These are phyloP conservation scores for Sarocladiaceae sp. DNA, from an alignment of 2,329 filamentous ascomycete species.

Conservation along the genomic window DNA sequence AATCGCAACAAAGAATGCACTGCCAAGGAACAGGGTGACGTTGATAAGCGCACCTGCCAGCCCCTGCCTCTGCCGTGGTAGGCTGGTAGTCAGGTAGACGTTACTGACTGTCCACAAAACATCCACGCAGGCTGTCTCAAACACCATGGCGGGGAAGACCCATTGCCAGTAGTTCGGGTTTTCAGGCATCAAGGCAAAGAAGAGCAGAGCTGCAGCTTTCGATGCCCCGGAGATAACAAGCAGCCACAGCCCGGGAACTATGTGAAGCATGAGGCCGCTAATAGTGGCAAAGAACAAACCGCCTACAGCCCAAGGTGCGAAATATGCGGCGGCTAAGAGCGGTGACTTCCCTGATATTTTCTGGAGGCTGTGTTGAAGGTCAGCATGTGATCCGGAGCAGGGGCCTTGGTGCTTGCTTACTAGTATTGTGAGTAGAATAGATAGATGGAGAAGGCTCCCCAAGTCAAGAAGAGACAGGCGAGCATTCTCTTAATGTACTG, in stretches of 20 bases:
- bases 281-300: slow-evolving; percentile 49
- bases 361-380: slow-evolving; percentile 38
- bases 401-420: too few relatives aligned
- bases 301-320: slow-evolving; percentile 49
- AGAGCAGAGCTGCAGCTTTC: slow-evolving; percentile 42
- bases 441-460: slow-evolving; percentile 54
- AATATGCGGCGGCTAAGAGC: slow-evolving; percentile 53
- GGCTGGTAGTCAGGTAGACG: slow-evolving; percentile 59
- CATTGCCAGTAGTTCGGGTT: slow-evolving; percentile 56
- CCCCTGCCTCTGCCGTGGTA: slow-evolving; percentile 54
- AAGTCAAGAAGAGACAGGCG: slow-evolving; percentile 42
- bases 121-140: slow-evolving; percentile 58
- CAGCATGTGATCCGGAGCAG: too few relatives aligned
- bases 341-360: slow-evolving; percentile 44
- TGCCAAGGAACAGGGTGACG: slow-evolving; percentile 54
- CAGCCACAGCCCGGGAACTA: slow-evolving; percentile 45
- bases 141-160: slow-evolving; percentile 55
- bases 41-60: slow-evolving; percentile 60
- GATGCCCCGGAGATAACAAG: slow-evolving; percentile 45
- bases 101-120: slow-evolving; percentile 61
- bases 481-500: slow-evolving; percentile 54
- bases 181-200: slow-evolving; percentile 50
- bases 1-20: slow-evolving; percentile 57
- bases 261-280: slow-evolving; percentile 50
- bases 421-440: slow-evolving; percentile 61